phyloP scores from a whole-genome alignment of 768 basidiomycete species.

The Phallus indusiatus region DNA sequence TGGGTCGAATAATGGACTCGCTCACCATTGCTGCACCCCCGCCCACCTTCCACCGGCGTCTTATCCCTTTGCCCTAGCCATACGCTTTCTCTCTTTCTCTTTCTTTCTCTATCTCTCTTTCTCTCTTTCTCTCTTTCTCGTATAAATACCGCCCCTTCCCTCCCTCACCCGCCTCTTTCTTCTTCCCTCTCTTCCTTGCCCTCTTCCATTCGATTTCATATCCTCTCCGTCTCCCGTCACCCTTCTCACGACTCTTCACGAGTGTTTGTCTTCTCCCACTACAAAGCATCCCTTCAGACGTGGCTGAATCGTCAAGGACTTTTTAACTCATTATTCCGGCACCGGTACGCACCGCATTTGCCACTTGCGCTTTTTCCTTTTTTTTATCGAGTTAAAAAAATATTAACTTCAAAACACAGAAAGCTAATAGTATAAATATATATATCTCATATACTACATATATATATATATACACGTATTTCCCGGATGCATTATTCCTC shows the following conservation, averaged over 20 bases:
- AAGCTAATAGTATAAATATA: too few species aligned
- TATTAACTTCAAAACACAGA: too few species aligned
- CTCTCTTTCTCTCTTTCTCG: not conserved
- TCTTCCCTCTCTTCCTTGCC: not conserved
- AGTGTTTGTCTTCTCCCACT: not conserved
- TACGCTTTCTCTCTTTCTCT: not conserved
- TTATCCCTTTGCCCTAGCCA: not conserved
- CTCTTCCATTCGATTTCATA: not conserved
- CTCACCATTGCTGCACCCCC: not conserved
- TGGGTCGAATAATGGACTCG: not conserved
- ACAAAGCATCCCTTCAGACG: not conserved
- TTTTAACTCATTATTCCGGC: not conserved
- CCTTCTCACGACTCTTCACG: not conserved
- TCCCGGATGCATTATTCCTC: not conserved
- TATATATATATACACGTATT: not conserved
- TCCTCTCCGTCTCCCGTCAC: not conserved
- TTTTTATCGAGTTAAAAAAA: not conserved
- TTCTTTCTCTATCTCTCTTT: not conserved
- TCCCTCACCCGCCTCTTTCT: not conserved
- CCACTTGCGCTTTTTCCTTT: not conserved
- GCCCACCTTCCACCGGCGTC: not conserved
- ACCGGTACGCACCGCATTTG: not conserved
- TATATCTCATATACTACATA: not conserved
- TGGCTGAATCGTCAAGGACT: not conserved
- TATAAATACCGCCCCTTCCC: constrained; percentile 1